Percentiles rank a stretch among this genome's conserved stretches.
These are phyloP conservation scores for Aspergillus luchuensis DNA, from an alignment of 2,329 filamentous ascomycete genomes.

Conservation along the genomic window DNA sequence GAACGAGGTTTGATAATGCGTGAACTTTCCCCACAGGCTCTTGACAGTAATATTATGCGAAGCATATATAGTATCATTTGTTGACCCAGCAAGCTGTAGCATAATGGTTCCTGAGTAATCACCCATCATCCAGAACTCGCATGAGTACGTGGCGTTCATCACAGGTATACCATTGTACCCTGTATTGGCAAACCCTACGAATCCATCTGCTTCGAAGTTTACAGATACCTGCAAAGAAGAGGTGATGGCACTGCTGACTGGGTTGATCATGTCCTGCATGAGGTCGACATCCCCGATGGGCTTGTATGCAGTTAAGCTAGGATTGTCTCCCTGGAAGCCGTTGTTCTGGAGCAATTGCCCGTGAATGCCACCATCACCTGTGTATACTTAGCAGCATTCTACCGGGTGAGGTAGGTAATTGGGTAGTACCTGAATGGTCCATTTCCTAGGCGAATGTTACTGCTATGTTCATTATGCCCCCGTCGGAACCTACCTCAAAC, in stretches of 20 bases:
- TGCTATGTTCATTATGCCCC: background rate
- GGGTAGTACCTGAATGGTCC: conserved; percentile 35
- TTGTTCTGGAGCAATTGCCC: conserved; percentile 38
- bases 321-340: conserved; percentile 35
- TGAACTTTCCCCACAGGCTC: conserved; percentile 24
- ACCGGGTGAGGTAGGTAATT: background rate
- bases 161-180: conserved; percentile 40
- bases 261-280: conserved; percentile 25
- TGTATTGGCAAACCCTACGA: conserved; percentile 49
- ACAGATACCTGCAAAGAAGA: conserved; percentile 32
- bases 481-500: conserved; percentile 33
- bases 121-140: conserved; percentile 37
- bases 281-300: conserved; percentile 31
- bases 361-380: conserved; percentile 39
- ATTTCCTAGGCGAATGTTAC: conserved; percentile 30
- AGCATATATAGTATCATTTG: conserved; percentile 28
- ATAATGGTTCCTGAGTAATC: conserved; percentile 30
- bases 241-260: conserved; percentile 32
- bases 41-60: conserved; percentile 30
- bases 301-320: conserved; percentile 30
- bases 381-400: background rate
- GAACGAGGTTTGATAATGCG: conserved; percentile 26
- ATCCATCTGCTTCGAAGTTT: conserved; percentile 21
- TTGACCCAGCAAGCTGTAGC: conserved; percentile 29
- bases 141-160: conserved; percentile 28